Conservation (phyloP, 345 rosid species). For the Stellera chamaejasme region DNA sequence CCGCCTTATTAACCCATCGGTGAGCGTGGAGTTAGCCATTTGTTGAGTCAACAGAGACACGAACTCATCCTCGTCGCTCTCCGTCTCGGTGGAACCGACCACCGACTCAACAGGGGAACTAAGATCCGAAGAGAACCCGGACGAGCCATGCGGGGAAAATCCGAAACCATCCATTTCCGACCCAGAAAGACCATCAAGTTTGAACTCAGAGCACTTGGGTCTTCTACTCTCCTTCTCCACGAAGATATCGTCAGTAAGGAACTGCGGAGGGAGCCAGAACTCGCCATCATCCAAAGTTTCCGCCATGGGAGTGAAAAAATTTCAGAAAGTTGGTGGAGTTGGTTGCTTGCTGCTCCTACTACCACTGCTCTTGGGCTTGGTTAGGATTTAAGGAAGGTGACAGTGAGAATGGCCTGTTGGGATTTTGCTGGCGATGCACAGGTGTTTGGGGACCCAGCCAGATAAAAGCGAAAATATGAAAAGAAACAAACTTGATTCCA, state of each 20-base stretch:
- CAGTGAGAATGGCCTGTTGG: not conserved
- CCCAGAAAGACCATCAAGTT: conserved; percentile 13
- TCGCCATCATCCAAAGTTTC: conserved; percentile 50
- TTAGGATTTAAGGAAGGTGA: conserved; percentile 35
- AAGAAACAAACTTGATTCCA: not conserved
- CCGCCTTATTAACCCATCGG: conserved; percentile 22
- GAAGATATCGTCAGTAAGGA: conserved; percentile 51
- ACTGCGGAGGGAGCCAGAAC: conserved; percentile 72
- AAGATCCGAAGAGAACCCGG: conserved; percentile 30
- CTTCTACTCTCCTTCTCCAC: conserved; percentile 23
- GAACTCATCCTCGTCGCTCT: conserved; percentile 50
- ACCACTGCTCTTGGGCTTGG: conserved; percentile 5
- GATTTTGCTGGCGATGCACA: conserved; percentile 18
- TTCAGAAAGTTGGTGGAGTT: not conserved
- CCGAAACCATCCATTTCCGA: conserved; percentile 22
- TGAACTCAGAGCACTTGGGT: conserved; percentile 6
- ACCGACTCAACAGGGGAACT: conserved; percentile 57
- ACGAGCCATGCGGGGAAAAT: not conserved
- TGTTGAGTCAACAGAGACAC: conserved; percentile 33
- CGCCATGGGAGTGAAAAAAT: conserved; percentile 29
- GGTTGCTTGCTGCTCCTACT: not conserved
- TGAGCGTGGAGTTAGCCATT: conserved; percentile 36
- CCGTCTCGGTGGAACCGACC: conserved; percentile 47
- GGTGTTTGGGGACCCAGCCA: conserved; percentile 24
- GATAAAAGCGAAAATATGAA: not conserved